phyloP scores from a whole-genome alignment of 305 asterid species.

The Withania somnifera region DNA sequence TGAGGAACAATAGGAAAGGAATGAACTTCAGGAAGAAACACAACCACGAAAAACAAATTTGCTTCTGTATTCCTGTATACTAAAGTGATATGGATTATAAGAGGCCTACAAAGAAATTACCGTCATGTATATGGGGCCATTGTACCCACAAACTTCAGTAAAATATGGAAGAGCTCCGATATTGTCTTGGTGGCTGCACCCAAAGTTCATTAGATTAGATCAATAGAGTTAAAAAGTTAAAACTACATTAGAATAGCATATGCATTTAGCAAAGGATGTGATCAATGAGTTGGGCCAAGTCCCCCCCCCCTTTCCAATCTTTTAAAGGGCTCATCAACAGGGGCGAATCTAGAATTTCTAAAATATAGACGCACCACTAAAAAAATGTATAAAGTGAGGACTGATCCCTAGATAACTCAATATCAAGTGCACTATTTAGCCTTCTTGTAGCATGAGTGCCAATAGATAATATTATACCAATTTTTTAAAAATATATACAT shows the following conservation, averaged over 20 bases:
- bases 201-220: not conserved
- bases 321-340: no score
- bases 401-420: no score
- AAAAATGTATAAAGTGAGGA: no score
- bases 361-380: no score
- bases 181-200: conserved; percentile 71
- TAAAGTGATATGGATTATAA: not conserved
- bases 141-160: conserved; percentile 85
- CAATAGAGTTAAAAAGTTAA: not conserved
- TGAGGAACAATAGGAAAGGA: not conserved
- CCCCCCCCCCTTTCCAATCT: not conserved
- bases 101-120: conserved; percentile 18
- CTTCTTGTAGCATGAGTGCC: no score
- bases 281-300: not conserved
- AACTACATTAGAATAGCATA: not conserved
- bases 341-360: no score
- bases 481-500: no score
- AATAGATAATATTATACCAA: no score
- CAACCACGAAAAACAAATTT: not conserved
- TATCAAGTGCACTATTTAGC: no score
- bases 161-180: conserved; percentile 94
- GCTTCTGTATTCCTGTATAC: not conserved
- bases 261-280: not conserved
- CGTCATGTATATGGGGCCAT: conserved; percentile 96
- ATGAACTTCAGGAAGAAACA: not conserved